Evolutionary conservation across 257 asterid genomes (phyloP).

Genomic region (Ballota nigra): DNA sequence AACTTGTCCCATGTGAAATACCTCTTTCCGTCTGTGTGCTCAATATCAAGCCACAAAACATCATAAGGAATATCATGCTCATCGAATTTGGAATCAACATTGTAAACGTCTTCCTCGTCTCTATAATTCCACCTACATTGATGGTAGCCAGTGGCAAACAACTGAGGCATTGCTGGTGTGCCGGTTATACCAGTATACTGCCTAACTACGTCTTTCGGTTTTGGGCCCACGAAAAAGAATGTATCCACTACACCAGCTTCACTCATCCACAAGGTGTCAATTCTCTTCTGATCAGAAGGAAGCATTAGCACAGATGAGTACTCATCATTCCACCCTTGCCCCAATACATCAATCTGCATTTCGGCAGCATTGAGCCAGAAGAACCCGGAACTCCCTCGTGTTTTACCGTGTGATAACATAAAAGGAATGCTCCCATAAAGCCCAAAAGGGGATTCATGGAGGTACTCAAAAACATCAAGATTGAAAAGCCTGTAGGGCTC

Average conservation of each 20-base stretch:
- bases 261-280: slow-evolving; percentile 94
- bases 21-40: slow-evolving; percentile 92
- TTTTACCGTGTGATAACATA: slow-evolving; percentile 86
- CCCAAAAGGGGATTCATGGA: slow-evolving; percentile 89
- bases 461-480: slow-evolving; percentile 90
- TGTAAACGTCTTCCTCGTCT: slow-evolving; percentile 89
- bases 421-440: slow-evolving; percentile 90
- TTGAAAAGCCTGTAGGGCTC: slow-evolving; percentile 93
- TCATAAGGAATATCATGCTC: slow-evolving; percentile 95
- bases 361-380: slow-evolving; percentile 99
- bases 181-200: slow-evolving; percentile 90
- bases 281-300: slow-evolving; percentile 72
- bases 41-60: slow-evolving; percentile 98
- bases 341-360: slow-evolving; percentile 97
- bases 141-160: slow-evolving; percentile 88
- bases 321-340: slow-evolving; percentile 72
- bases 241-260: slow-evolving; percentile 95
- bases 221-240: slow-evolving; percentile 89
- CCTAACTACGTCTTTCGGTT: slow-evolving; percentile 87
- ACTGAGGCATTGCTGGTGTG: slow-evolving; percentile 83
- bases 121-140: slow-evolving; percentile 99
- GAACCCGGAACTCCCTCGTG: slow-evolving; percentile 85
- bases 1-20: slow-evolving; percentile 91
- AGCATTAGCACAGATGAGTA: slow-evolving; percentile 47
- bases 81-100: slow-evolving; percentile 85